A percentile compares a stretch with the other conserved stretches of the same genome.
phyloP scores from a whole-genome alignment of 768 basidiomycete species.

The Sarcomyxa edulis region DNA sequence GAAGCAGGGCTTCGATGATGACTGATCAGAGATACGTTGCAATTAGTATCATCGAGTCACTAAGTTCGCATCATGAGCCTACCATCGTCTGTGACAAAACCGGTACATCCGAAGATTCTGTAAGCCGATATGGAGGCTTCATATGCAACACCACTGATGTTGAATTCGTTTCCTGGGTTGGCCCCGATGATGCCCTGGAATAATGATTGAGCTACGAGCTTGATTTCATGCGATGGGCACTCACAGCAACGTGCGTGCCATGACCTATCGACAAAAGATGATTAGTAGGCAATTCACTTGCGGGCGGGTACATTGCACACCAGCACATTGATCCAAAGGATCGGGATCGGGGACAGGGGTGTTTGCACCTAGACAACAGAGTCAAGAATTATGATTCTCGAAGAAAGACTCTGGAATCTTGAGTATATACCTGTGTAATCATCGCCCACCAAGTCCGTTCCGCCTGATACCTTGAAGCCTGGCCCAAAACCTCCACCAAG shows the following conservation, averaged over 20 bases:
- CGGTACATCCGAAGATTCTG: conserved; percentile 58
- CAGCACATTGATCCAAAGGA: conserved; percentile 48
- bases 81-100: conserved; percentile 48
- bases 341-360: conserved; percentile 44
- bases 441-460: conserved; percentile 57
- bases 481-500: conserved; percentile 53
- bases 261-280: conserved; percentile 23
- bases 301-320: conserved; percentile 12
- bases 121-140: conserved; percentile 49
- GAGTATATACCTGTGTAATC: conserved; percentile 34
- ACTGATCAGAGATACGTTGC: conserved; percentile 14
- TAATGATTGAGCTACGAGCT: conserved; percentile 17
- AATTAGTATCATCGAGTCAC: neutral
- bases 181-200: conserved; percentile 56
- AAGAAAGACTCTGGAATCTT: neutral
- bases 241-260: conserved; percentile 53
- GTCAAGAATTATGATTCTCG: neutral
- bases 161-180: conserved; percentile 53
- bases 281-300: neutral
- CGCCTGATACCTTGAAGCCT: conserved; percentile 47
- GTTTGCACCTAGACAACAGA: conserved; percentile 29
- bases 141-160: conserved; percentile 68
- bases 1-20: conserved; percentile 44
- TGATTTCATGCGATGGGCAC: conserved; percentile 3
- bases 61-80: conserved; percentile 8